phyloP scores from a whole-genome alignment of 2,329 filamentous ascomycete genomes.

The Neoscytalidium dimidiatum region DNA sequence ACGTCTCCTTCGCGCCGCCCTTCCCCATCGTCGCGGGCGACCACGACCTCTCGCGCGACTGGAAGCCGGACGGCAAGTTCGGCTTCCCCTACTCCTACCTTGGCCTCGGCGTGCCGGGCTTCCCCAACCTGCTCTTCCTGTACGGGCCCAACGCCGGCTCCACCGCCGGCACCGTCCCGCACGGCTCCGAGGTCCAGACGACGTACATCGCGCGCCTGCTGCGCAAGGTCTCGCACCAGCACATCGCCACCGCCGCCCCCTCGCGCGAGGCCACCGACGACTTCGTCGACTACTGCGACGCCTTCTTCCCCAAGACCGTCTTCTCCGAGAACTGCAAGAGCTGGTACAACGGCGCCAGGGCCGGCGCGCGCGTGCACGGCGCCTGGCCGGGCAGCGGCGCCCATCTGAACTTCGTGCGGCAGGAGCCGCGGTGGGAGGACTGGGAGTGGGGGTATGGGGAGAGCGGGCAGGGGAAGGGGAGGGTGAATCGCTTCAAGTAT shows the following conservation, averaged over 20 bases:
- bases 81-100: conserved; percentile 67
- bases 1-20: conserved; percentile 51
- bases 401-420: conserved; percentile 60
- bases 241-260: conserved; percentile 63
- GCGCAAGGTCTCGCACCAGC: conserved; percentile 66
- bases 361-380: conserved; percentile 61
- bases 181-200: conserved; percentile 66
- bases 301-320: conserved; percentile 54
- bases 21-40: conserved; percentile 62
- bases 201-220: conserved; percentile 67
- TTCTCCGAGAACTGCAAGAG: conserved; percentile 65
- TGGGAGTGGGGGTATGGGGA: conserved; percentile 53
- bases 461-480: conserved; percentile 24
- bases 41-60: conserved; percentile 53
- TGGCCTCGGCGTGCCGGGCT: conserved; percentile 63
- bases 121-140: conserved; percentile 68
- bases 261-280: conserved; percentile 63
- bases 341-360: conserved; percentile 68
- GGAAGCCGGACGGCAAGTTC: conserved; percentile 57
- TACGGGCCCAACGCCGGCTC: conserved; percentile 61
- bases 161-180: conserved; percentile 66
- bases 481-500: conserved; percentile 59
- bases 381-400: conserved; percentile 70
- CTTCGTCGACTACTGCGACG: conserved; percentile 60
- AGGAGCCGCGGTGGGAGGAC: conserved; percentile 61